Percentiles rank a stretch among this genome's conserved stretches.
These are phyloP conservation scores for Fusarium subtropicale DNA, from an alignment of 2,329 filamentous ascomycete genomes.

Conservation along the genomic window DNA sequence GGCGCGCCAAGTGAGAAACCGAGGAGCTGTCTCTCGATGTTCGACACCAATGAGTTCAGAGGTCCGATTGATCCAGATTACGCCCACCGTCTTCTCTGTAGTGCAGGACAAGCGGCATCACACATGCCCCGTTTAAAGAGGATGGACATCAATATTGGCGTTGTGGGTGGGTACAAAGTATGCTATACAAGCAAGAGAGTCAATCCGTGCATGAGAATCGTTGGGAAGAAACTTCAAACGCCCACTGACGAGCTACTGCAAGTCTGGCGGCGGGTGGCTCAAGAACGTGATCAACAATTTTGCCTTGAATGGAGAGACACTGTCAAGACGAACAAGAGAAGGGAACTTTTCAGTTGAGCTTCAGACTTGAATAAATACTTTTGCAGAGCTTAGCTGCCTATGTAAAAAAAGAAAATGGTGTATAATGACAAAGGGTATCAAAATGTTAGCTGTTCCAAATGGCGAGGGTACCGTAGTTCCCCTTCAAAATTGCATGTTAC, in stretches of 20 bases:
- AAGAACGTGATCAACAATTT: conserved; percentile 2
- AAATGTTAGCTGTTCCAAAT: conserved; percentile 14
- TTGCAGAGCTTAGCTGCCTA: background rate
- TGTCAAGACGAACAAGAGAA: conserved; percentile 1
- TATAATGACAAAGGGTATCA: conserved; percentile 27
- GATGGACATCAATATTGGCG: background rate
- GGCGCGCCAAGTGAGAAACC: background rate
- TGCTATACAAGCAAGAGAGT: conserved; percentile 2
- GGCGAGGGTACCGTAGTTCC: conserved; percentile 15
- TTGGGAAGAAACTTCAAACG: conserved; percentile 4
- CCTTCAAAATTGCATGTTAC: background rate
- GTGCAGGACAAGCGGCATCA: conserved; percentile 1
- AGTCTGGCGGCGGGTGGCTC: conserved; percentile 13
- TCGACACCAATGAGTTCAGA: conserved; percentile 15
- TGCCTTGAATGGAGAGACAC: conserved; percentile 11
- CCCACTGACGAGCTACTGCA: background rate
- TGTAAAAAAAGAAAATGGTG: background rate
- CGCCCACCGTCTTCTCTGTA: background rate
- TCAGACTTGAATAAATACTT: background rate
- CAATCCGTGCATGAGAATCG: conserved; percentile 10
- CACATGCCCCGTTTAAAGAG: conserved; percentile 2
- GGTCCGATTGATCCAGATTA: conserved; percentile 15
- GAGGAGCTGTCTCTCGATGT: background rate
- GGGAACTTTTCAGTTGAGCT: background rate
- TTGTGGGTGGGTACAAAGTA: background rate